Evolutionary conservation across 1,284 basidiomycete genomes (phyloP).

Genomic region (Naganishia cerealis): DNA sequence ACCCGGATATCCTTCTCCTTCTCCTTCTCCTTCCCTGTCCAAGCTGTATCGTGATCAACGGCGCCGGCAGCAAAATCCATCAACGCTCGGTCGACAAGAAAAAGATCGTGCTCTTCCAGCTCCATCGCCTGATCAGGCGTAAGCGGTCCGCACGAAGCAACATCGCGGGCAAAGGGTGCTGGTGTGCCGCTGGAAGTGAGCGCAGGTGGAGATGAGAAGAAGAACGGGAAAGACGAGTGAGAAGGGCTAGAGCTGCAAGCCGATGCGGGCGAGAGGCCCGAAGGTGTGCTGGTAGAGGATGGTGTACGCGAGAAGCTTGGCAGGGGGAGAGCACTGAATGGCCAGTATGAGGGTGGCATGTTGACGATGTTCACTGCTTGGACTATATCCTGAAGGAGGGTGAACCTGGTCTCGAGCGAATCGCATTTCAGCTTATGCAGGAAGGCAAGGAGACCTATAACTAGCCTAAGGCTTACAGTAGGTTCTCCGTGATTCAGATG

Average conservation of each 20-base stretch:
- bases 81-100: slow-evolving; percentile 13
- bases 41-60: neutral
- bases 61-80: slow-evolving; percentile 16
- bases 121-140: slow-evolving; percentile 22
- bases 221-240: slow-evolving; percentile 13
- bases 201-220: slow-evolving; percentile 4
- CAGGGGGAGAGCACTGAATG: slow-evolving; percentile 17
- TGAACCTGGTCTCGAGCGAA: neutral
- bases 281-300: neutral
- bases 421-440: neutral
- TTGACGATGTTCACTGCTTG: neutral
- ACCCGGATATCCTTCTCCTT: slow-evolving; percentile 29
- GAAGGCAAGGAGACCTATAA: neutral
- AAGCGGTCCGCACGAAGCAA: neutral
- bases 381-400: neutral
- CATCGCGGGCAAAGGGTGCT: neutral
- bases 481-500: neutral
- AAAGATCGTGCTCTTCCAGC: slow-evolving; percentile 17
- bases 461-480: neutral
- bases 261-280: neutral
- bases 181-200: slow-evolving; percentile 7
- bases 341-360: slow-evolving; percentile 27
- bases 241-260: neutral
- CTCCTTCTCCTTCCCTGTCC: slow-evolving; percentile 20
- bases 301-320: slow-evolving; percentile 17